Base-by-base conservation (phyloP, 2,329 filamentous ascomycete genomes). In the Talaromyces rugulosus region DNA sequence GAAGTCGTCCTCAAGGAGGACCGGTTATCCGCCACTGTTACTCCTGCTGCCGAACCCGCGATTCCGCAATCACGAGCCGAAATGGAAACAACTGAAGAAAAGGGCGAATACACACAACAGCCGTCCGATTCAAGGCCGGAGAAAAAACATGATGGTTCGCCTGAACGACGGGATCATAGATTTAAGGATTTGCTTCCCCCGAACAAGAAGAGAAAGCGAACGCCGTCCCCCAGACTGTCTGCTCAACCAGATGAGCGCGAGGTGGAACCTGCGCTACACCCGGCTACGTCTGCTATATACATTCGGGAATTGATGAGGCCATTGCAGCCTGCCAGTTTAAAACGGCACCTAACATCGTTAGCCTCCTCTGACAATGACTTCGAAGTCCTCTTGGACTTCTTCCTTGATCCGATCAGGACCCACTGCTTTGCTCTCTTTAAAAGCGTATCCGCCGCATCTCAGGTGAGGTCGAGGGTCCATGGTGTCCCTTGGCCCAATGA, bases 251-350 rank as follows among this genome's bases (percentile, higher is more conserved):
- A 77, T 50, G 76, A 77, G 30, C 67, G 69, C 33, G 62, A 69
- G 23, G 75, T 83, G 16, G 71, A 77, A 30, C 87, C 88, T 6
- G 83, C 90, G 0, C 76, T 88, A 40, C 90, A 95, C 73, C 84
- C 86, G 27, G 87, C 89, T 5, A 94, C 92, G 3, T 78, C 86
- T 34, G 89, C 91, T 16, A 80, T 98, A 54, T 98, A 97, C 77
- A 95, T 98, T 68, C 88, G 89, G 74, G 89, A 96, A 70, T 86
- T 98, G 60, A 93, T 96, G 86, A 88, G 94, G 54, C 93, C 95
- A 9, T 81, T 98, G 27, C 89, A 91, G 63, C 84, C 87, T 0
- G 78, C 81, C 30, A 80, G 82, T 18, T 83, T 98, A 1, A 86
- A 85, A 68, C 81, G 84, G 1, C 87, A 97, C 70, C 81, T 98